A percentile compares a stretch with the other conserved stretches of the same genome.
Conservation (phyloP, 352 stramenopile genomes). For the Thraustotheca clavata region DNA sequence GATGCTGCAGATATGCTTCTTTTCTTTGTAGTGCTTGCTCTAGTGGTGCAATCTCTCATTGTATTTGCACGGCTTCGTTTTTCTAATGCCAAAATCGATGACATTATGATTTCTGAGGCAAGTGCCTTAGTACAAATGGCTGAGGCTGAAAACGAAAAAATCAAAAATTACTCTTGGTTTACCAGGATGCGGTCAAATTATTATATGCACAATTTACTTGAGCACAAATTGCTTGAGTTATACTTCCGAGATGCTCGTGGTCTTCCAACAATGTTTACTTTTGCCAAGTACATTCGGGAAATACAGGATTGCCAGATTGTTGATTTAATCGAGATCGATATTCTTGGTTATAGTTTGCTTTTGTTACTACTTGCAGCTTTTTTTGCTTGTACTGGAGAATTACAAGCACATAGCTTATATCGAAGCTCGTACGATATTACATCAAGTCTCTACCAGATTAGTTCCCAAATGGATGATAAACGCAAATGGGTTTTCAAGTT, state of each 20-base stretch:
- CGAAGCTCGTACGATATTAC: no score
- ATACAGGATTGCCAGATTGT: slow-evolving; percentile 7
- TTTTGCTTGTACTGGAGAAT: neutral
- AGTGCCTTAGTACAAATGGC: no score
- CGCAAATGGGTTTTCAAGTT: neutral
- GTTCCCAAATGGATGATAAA: neutral
- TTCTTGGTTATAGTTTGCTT: neutral
- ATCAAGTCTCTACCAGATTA: no score
- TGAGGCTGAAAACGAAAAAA: no score
- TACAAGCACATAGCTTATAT: no score
- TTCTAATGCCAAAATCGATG: neutral
- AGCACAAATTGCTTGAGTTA: no score
- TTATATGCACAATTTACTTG: no score
- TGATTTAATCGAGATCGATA: slow-evolving; percentile 5
- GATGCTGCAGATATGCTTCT: neutral
- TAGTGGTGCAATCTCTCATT: neutral
- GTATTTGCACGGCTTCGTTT: neutral
- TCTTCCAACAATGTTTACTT: slow-evolving; percentile 1
- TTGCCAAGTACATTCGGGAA: slow-evolving; percentile 12
- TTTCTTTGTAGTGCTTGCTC: slow-evolving; percentile 6
- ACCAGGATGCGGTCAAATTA: no score
- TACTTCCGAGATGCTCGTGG: neutral
- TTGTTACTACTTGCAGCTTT: slow-evolving; percentile 3
- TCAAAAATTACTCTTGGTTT: no score
- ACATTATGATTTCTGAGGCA: no score